A percentile compares a stretch with the other conserved stretches of the same genome.
These are phyloP conservation scores for Schizonepeta tenuifolia DNA, from an alignment of 257 asterid genomes.

Conservation along the genomic window DNA sequence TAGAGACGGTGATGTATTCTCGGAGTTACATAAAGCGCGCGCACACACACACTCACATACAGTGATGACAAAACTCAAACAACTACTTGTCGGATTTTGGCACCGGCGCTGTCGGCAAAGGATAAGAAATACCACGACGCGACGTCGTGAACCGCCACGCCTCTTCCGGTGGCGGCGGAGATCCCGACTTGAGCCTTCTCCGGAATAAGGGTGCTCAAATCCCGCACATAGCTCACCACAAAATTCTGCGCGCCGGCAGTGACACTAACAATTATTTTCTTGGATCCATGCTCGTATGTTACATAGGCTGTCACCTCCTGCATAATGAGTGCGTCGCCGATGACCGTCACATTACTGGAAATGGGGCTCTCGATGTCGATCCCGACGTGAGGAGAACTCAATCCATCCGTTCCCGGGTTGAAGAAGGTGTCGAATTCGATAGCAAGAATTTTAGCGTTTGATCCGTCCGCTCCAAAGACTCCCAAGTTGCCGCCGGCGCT, in stretches of 20 bases:
- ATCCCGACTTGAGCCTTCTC: background rate
- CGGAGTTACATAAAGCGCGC: no score
- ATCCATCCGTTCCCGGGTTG: background rate
- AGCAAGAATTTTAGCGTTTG: background rate
- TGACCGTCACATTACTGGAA: background rate
- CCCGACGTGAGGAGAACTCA: background rate
- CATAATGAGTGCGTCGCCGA: background rate
- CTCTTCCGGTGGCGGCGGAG: no score
- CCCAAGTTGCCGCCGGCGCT: slow-evolving; percentile 7
- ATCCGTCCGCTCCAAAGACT: background rate
- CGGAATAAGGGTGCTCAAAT: background rate
- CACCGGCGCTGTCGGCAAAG: no score
- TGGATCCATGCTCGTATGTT: background rate
- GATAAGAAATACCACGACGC: no score
- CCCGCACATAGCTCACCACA: background rate
- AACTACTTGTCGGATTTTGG: no score
- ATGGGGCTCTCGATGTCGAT: background rate
- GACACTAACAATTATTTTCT: background rate
- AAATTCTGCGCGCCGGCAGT: background rate
- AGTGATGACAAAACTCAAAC: no score
- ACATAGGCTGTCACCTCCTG: slow-evolving; percentile 7
- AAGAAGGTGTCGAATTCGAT: slow-evolving; percentile 18
- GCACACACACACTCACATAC: no score
- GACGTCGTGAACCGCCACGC: no score
- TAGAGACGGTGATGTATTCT: no score